Conservation (phyloP, 192 early-diverging fungal species). For the Backusella tuberculispora region DNA sequence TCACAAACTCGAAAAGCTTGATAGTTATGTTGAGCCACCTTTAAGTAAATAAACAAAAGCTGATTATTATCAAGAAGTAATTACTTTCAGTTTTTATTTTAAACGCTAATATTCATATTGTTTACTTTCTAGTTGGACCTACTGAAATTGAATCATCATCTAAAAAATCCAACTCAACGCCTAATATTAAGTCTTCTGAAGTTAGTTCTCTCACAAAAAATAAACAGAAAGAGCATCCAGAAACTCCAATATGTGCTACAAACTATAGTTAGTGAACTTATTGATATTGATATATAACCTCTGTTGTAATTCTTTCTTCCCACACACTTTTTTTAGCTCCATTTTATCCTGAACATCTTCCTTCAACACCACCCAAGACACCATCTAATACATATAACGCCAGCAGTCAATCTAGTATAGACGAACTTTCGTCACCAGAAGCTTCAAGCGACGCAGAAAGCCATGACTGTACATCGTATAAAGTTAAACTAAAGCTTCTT, state of each 20-base stretch:
- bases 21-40: constrained; percentile 1
- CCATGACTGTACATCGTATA: neutral
- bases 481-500: neutral
- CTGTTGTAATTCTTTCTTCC: neutral
- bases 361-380: neutral
- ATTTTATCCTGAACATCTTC: constrained; percentile 6
- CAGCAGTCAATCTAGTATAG: neutral
- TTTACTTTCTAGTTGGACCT: constrained; percentile 6
- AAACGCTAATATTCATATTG: neutral
- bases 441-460: neutral
- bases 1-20: neutral
- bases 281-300: neutral
- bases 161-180: neutral
- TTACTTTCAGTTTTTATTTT: neutral
- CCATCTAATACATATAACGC: neutral
- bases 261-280: constrained; percentile 9
- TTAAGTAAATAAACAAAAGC: neutral
- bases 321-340: neutral
- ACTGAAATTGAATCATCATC: constrained; percentile 5
- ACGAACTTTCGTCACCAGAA: neutral
- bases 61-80: neutral
- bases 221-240: neutral
- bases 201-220: neutral
- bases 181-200: neutral
- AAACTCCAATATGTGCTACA: neutral